Conservation (phyloP, 768 basidiomycete species). For the Grammothele lineata region DNA sequence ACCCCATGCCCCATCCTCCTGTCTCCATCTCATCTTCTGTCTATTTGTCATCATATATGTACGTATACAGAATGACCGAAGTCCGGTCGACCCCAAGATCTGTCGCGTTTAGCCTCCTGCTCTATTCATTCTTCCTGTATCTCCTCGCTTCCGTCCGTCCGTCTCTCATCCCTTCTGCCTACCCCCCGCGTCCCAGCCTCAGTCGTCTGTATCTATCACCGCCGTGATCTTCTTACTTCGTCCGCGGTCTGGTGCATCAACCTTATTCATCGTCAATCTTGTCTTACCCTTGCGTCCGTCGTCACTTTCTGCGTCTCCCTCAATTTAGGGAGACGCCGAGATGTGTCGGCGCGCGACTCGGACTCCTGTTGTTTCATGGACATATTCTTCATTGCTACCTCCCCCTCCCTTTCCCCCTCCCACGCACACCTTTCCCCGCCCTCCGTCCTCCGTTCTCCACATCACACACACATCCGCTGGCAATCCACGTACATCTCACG, state of each 20-base stretch:
- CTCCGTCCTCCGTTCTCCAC: too few species aligned
- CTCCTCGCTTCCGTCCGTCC: constrained; percentile 1
- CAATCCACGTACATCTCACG: too few species aligned
- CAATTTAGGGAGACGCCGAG: too few species aligned
- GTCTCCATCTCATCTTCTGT: not conserved
- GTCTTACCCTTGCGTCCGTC: not conserved
- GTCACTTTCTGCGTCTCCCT: not conserved
- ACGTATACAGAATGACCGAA: constrained; percentile 13
- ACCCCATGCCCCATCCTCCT: not conserved
- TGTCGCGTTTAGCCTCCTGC: not conserved
- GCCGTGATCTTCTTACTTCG: too few species aligned
- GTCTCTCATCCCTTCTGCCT: not conserved
- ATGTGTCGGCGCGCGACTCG: too few species aligned
- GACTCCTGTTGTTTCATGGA: too few species aligned
- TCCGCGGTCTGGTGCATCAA: too few species aligned
- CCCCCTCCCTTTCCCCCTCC: too few species aligned
- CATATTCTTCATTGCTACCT: too few species aligned
- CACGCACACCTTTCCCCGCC: too few species aligned
- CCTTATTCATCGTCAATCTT: too few species aligned
- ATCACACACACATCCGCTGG: too few species aligned
- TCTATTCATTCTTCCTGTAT: constrained; percentile 6
- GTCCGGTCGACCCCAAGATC: constrained; percentile 6
- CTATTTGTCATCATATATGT: constrained; percentile 14
- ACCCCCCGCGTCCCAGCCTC: not conserved
- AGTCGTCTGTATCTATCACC: not conserved